Evolutionary conservation across 202 grass and related monocot species (phyloP).

Genomic region (Setaria italica): DNA sequence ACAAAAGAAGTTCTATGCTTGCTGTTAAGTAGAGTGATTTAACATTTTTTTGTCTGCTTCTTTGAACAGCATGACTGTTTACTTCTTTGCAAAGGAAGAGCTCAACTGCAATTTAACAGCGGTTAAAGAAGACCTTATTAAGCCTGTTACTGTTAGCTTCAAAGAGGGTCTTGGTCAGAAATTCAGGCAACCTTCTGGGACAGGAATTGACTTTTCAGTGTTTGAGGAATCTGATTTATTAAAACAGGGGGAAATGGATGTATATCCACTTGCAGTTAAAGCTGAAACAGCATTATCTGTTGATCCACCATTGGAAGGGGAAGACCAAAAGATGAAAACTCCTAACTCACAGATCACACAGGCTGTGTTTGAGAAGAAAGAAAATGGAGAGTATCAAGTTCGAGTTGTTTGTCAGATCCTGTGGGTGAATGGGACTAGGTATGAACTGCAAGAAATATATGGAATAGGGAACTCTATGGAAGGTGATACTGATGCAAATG

Average conservation of each 20-base stretch:
- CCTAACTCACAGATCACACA: conserved; percentile 94
- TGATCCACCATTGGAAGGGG: conserved; percentile 54
- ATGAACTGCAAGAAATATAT: conserved; percentile 96
- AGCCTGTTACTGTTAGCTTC: conserved; percentile 82
- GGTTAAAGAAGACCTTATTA: conserved; percentile 64
- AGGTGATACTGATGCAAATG: conserved; percentile 79
- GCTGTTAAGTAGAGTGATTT: conserved; percentile 13
- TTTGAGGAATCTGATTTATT: conserved; percentile 76
- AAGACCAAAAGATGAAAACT: conserved; percentile 57
- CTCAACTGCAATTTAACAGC: conserved; percentile 71
- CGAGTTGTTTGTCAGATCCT: conserved; percentile 87
- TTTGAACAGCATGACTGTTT: conserved; percentile 83
- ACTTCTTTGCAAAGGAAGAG: conserved; percentile 92
- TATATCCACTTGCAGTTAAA: conserved; percentile 91
- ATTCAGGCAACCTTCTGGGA: conserved; percentile 89
- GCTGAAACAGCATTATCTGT: conserved; percentile 69
- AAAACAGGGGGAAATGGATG: conserved; percentile 68
- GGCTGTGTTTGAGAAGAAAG: conserved; percentile 90
- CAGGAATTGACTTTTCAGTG: conserved; percentile 77
- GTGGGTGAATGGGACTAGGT: conserved; percentile 90
- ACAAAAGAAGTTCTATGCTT: conserved; percentile 13
- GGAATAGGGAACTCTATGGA: conserved; percentile 94
- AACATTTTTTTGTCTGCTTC: conserved; percentile 41
- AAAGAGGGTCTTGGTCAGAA: conserved; percentile 94
- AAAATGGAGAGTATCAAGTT: conserved; percentile 71